Base-by-base conservation (phyloP, 768 basidiomycete genomes). In the Leccinum pellstonianum region DNA sequence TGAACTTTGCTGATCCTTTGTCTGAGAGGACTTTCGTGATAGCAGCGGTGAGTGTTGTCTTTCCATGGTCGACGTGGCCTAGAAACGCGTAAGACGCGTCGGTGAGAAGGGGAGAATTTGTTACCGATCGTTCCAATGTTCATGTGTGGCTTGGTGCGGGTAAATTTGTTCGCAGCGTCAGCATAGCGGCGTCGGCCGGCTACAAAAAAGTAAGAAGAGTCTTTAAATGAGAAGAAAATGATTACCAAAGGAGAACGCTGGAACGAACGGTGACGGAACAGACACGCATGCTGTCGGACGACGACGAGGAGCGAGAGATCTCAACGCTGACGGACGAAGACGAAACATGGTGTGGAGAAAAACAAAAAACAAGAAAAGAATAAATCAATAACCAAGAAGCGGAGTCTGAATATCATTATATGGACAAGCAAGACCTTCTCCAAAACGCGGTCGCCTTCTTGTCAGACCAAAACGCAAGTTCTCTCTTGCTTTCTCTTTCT, bases 41-140 rank as follows among this genome's bases (percentile, higher is more conserved):
- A 59, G 94, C 91, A 46, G 94, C 94, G 14, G 94, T 95, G 64
- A 99, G 80, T 2, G 96, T 99, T 0, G 96, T 99, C 79, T 99
- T 99, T 67, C 96, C 96, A 73, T 98, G 96, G 75, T 97, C 95
- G 73, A 97, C 95, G 69, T 97, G 95, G 61, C 94, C 93, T 52
- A 55, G 17, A 46, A n/a, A 38, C 60, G 59, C 57, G 61, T 66
- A 60, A 43, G 54, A 66, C 60, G 65, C 62, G 63, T 74, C 55
- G 43, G 21, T 17, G 8, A 9, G 5, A 9, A 55, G 17, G 33
- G 35, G 41, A 41, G 17, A 17, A 21, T 3, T 29, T 3, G 17
- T 43, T 71, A 90, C 91, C 92, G 69, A 95, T 95, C 54, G 93
- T 95, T 64, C 93, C 93, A 69, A 96, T 91, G 81, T 96, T 96